Conservation (phyloP, 768 basidiomycete genomes). For the Asterophora parasitica region DNA sequence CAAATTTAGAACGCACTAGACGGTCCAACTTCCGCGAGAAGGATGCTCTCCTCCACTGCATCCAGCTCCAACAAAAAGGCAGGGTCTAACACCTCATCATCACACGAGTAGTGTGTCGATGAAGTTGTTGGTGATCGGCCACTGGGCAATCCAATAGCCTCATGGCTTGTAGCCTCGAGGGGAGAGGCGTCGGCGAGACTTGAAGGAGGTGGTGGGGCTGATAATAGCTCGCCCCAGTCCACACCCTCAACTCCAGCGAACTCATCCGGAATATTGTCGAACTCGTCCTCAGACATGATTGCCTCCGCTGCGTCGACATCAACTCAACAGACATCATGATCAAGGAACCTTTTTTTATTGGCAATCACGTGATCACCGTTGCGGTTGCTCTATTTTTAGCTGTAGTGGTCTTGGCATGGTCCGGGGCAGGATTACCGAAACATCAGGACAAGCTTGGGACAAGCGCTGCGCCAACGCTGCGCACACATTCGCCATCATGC, state of each 20-base stretch:
- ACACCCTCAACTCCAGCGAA: constrained; percentile 48
- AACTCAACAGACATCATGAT: too few species aligned
- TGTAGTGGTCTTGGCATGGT: not conserved
- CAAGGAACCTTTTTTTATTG: too few species aligned
- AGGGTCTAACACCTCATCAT: constrained; percentile 31
- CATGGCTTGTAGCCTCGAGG: constrained; percentile 13
- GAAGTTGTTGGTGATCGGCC: constrained; percentile 16
- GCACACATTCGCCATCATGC: constrained; percentile 6
- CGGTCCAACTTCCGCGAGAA: constrained; percentile 7
- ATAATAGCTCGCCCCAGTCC: constrained; percentile 38
- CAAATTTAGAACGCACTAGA: constrained; percentile 5
- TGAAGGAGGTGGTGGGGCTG: constrained; percentile 13
- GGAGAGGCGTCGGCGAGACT: constrained; percentile 21
- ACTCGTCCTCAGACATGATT: constrained; percentile 45
- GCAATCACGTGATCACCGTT: constrained; percentile 8
- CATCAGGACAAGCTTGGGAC: too few species aligned
- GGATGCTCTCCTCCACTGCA: constrained; percentile 35
- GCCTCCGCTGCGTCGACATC: too few species aligned
- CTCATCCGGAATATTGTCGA: constrained; percentile 47
- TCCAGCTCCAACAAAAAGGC: constrained; percentile 40
- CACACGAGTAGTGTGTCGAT: constrained; percentile 21
- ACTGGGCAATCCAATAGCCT: constrained; percentile 1
- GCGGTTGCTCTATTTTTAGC: constrained; percentile 2
- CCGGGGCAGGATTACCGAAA: not conserved
- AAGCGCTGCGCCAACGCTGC: not conserved